Evolutionary conservation across 2,329 filamentous ascomycete genomes (phyloP).

Genomic region (Elsinoe fawcettii): DNA sequence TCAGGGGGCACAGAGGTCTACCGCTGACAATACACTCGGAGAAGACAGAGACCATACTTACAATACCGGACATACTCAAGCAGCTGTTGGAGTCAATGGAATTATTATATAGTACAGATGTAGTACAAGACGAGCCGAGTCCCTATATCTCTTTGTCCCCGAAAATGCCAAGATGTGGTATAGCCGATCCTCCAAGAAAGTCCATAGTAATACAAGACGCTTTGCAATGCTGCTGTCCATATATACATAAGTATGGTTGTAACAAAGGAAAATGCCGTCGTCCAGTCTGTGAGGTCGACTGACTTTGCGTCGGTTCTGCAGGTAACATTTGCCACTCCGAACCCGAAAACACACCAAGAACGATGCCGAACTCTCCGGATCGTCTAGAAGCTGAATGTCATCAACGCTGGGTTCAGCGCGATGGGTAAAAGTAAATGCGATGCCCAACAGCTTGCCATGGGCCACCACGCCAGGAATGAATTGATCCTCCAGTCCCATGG

Average conservation of each 20-base stretch:
- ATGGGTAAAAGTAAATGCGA: conserved; percentile 8
- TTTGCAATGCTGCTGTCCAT: conserved; percentile 3
- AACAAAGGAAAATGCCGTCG: conserved; percentile 4
- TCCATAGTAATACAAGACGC: not conserved
- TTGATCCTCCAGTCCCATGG: conserved; percentile 9
- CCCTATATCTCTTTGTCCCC: not conserved
- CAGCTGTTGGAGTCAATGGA: not conserved
- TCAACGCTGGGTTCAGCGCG: conserved; percentile 13
- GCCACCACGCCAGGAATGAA: conserved; percentile 14
- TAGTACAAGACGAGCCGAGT: not conserved
- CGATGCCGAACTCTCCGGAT: not conserved
- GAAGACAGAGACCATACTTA: not conserved
- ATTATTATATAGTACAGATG: not conserved
- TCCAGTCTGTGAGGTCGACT: not conserved
- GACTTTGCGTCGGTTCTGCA: not conserved
- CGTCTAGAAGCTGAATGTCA: conserved; percentile 13
- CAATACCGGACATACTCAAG: not conserved
- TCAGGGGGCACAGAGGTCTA: not conserved
- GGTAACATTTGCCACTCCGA: not conserved
- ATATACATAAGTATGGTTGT: conserved; percentile 12
- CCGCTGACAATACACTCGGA: not conserved
- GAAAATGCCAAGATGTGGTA: not conserved
- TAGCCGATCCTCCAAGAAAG: not conserved
- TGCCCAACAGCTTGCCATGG: conserved; percentile 5
- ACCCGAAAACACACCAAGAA: not conserved